Evolutionary conservation across 2,329 filamentous ascomycete species (phyloP).

Genomic region (Aspergillus pseudoviridinutans): DNA sequence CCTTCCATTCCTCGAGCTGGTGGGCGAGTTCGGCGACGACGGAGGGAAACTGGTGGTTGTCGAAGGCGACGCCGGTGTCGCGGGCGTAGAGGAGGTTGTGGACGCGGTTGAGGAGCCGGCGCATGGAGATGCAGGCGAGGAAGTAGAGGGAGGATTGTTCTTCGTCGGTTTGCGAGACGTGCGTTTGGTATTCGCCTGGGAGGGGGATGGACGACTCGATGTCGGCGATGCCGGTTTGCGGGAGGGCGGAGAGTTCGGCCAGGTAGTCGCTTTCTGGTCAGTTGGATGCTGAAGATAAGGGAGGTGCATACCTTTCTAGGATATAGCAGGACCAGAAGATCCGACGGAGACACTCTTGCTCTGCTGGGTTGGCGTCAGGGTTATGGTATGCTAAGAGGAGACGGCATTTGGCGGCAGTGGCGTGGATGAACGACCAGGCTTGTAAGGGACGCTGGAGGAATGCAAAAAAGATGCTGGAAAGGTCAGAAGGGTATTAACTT

Average conservation of each 20-base stretch:
- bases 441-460: constrained; percentile 50
- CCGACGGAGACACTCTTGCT: constrained; percentile 47
- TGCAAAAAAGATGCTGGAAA: constrained; percentile 45
- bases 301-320: constrained; percentile 43
- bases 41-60: constrained; percentile 45
- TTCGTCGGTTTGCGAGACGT: constrained; percentile 35
- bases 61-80: constrained; percentile 43
- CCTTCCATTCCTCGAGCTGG: constrained; percentile 34
- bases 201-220: constrained; percentile 51
- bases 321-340: constrained; percentile 57
- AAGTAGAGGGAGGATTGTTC: constrained; percentile 52
- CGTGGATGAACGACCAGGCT: constrained; percentile 51
- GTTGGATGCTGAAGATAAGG: not conserved
- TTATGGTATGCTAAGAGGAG: constrained; percentile 46
- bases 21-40: constrained; percentile 40
- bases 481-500: not conserved
- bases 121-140: constrained; percentile 48
- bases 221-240: constrained; percentile 49
- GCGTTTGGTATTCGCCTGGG: constrained; percentile 47
- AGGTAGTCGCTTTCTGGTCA: constrained; percentile 45
- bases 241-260: constrained; percentile 50
- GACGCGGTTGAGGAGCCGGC: constrained; percentile 21
- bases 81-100: constrained; percentile 45
- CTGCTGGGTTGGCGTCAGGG: constrained; percentile 33
- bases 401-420: constrained; percentile 49